phyloP scores from a whole-genome alignment of 78 protist species.

The Tieghemostelium lacteum region DNA sequence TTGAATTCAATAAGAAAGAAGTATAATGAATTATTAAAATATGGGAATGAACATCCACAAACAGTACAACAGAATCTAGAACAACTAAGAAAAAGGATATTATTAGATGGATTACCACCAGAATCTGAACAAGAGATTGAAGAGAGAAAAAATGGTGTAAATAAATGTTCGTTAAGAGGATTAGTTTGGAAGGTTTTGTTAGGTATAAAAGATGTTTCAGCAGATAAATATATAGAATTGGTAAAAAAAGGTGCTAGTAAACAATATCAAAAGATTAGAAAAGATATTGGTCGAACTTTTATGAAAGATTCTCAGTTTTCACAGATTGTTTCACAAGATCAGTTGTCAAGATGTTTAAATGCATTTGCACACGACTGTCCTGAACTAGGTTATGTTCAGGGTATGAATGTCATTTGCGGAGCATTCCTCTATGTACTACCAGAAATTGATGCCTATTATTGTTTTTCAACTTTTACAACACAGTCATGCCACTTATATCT shows the following conservation, averaged over 20 bases:
- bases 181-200: constrained; percentile 65
- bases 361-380: constrained; percentile 34
- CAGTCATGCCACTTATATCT: constrained; percentile 73
- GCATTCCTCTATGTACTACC: constrained; percentile 90
- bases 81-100: constrained; percentile 56
- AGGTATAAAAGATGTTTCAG: constrained; percentile 23
- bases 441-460: constrained; percentile 87
- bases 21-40: constrained; percentile 26
- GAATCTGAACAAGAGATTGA: constrained; percentile 40
- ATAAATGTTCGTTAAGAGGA: constrained; percentile 58
- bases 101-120: constrained; percentile 48
- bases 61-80: constrained; percentile 46
- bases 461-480: constrained; percentile 37
- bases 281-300: constrained; percentile 69
- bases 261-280: constrained; percentile 57
- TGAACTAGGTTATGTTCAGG: constrained; percentile 86
- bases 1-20: background rate
- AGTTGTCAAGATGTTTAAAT: constrained; percentile 62
- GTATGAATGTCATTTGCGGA: constrained; percentile 89
- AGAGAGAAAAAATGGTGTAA: constrained; percentile 14
- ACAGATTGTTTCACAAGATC: constrained; percentile 54
- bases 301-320: constrained; percentile 39
- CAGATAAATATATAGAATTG: constrained; percentile 36
- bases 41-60: constrained; percentile 47
- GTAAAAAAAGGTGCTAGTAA: constrained; percentile 47